Evolutionary conservation across 176 grass and related monocot species (phyloP), one percentile per base, ranked within the genome.

Genomic region (Triticum timopheevii): DNA sequence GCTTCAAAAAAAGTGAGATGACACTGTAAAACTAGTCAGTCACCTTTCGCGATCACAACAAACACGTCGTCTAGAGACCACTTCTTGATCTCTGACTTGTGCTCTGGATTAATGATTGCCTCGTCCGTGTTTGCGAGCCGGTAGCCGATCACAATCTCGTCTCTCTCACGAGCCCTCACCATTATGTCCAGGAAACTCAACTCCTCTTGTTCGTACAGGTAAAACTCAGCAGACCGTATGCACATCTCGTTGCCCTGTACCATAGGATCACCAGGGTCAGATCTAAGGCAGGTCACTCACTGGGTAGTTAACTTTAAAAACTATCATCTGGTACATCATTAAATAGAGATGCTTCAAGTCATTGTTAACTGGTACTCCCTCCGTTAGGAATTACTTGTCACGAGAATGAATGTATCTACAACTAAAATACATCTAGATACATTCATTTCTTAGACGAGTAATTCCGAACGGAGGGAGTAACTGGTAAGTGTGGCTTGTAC

Each of bases 1-100:
- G 61, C 30, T 20, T 47, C 58, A 15, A 92, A 84, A 86, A 93
- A 59, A 65, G 45, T 67, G 59, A 83, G 66, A 83, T 58, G 89
- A 20, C 71, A 28, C 50, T 76, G 78, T 50, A 61, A 70, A 85
- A 49, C 88, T 73, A 96, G 79, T 98, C 90, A 58, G 79, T 98
- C 92, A 63, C 86, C 92, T 83, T 94, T 94, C 20, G 84, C 91
- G 45, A 98, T 98, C 52, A 98, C 93, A 89, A 98, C 94, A 77
- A 98, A 98, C 15, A 96, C 96, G 80, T 98, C 93, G 81, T 98
- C 96, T 30, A 96, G 90, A 3, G 96, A 98, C 96, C 93, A 98
- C 76, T 90, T 98, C 85, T 92, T 92, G 27, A 91, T 80, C 84
- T 91, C 92, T 0, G 82, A 81, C 86, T 98, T 98, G 28, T 70